phyloP scores from a whole-genome alignment of 768 basidiomycete genomes.

The Ramaria sp. region DNA sequence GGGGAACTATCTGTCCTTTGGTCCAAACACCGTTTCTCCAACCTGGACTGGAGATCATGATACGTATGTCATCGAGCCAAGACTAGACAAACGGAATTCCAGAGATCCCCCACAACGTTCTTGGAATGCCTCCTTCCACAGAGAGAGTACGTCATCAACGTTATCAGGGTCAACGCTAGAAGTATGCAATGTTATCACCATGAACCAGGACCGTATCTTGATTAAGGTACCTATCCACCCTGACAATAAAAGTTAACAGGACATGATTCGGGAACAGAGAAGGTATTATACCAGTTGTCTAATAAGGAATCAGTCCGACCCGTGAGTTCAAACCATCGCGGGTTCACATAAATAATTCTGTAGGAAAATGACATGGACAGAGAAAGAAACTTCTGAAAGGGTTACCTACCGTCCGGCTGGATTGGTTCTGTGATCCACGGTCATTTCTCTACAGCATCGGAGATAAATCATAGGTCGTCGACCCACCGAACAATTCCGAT shows the following conservation, averaged over 20 bases:
- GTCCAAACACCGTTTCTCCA: slow-evolving; percentile 13
- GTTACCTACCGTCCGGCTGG: not conserved
- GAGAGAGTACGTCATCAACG: not conserved
- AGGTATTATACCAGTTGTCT: not conserved
- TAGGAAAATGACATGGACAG: too few species aligned
- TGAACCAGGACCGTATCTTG: not conserved
- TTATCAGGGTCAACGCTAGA: slow-evolving; percentile 10
- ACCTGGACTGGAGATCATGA: not conserved
- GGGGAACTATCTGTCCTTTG: slow-evolving; percentile 11
- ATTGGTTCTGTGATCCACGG: not conserved
- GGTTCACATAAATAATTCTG: slow-evolving; percentile 7
- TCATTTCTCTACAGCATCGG: not conserved
- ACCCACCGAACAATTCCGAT: slow-evolving; percentile 9
- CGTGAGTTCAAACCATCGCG: slow-evolving; percentile 5
- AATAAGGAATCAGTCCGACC: not conserved
- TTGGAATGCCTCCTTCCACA: slow-evolving; percentile 6
- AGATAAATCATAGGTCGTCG: not conserved
- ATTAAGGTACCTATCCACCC: slow-evolving; percentile 2
- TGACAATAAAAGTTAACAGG: not conserved
- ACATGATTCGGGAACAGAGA: not conserved
- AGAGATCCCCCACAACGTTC: slow-evolving; percentile 4
- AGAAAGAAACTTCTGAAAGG: not conserved
- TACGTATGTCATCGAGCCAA: not conserved
- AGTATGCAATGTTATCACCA: not conserved
- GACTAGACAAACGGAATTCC: slow-evolving; percentile 10